Evolutionary conservation across 805 yeast genomes (phyloP).

Genomic region (Cyberlindnera maritima): DNA sequence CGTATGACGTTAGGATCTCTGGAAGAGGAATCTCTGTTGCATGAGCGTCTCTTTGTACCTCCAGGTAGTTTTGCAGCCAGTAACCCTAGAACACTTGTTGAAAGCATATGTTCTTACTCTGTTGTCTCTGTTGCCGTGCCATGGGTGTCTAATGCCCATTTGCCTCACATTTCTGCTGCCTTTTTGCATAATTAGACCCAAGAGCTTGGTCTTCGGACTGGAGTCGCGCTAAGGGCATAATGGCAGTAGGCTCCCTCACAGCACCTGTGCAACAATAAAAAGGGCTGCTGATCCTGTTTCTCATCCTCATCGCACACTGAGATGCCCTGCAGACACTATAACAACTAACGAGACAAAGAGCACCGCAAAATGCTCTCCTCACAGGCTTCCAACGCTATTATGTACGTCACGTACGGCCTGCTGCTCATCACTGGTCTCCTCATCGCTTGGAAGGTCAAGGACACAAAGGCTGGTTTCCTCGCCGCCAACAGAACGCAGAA

Average conservation of each 20-base stretch:
- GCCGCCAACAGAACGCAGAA: conserved; percentile 78
- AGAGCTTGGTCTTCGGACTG: neutral
- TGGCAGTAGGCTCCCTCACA: conserved; percentile 3
- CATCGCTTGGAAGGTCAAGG: conserved; percentile 58
- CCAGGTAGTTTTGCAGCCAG: no score
- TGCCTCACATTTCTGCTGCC: neutral
- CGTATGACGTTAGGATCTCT: no score
- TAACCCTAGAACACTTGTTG: no score
- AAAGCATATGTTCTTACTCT: neutral
- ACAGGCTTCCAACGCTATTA: conserved; percentile 60
- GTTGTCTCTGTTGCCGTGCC: neutral
- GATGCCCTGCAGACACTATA: neutral
- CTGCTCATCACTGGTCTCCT: conserved; percentile 52
- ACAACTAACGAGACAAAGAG: neutral
- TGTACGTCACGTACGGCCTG: conserved; percentile 57
- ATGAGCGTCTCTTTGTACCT: no score
- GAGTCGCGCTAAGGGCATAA: conserved; percentile 15
- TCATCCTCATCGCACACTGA: neutral
- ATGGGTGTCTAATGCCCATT: no score
- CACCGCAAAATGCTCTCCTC: conserved; percentile 36
- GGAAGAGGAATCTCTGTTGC: no score
- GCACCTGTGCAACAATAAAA: conserved; percentile 1
- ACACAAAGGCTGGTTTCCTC: conserved; percentile 52
- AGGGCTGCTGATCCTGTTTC: neutral
- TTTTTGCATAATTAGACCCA: neutral